phyloP scores from a whole-genome alignment of 208 protist genomes.

The Trypanosoma theileri region DNA sequence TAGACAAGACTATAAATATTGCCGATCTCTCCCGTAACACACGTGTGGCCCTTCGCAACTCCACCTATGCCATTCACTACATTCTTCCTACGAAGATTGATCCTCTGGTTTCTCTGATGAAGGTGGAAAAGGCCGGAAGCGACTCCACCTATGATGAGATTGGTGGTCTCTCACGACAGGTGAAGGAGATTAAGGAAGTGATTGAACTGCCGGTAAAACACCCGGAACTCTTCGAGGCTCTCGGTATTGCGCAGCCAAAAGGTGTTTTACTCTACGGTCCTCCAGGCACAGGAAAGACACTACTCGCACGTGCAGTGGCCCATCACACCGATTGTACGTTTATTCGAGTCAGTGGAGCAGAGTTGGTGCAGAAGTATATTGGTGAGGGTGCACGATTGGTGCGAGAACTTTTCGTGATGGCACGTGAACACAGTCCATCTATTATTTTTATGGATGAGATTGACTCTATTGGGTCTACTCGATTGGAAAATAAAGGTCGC shows the following conservation, averaged over 20 bases:
- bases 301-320: conserved; percentile 98
- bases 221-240: conserved; percentile 99
- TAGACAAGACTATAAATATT: conserved; percentile 96
- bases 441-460: conserved; percentile 99
- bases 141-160: conserved; percentile 99
- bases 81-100: conserved; percentile 99
- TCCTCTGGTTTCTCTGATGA: conserved; percentile 99
- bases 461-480: conserved; percentile 97
- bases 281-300: conserved; percentile 97
- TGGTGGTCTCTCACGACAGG: conserved; percentile 99
- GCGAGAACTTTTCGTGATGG: conserved; percentile 99
- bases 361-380: conserved; percentile 99
- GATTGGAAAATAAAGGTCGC: conserved; percentile 85
- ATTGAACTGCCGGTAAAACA: conserved; percentile 92
- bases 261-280: conserved; percentile 98
- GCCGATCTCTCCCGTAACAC: conserved; percentile 92
- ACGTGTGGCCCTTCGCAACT: conserved; percentile 97
- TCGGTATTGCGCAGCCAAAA: conserved; percentile 99
- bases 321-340: conserved; percentile 99
- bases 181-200: conserved; percentile 94
- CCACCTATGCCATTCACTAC: conserved; percentile 97
- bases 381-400: conserved; percentile 99
- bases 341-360: conserved; percentile 99
- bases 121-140: conserved; percentile 99
- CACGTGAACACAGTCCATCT: conserved; percentile 98